Evolutionary conservation across 2,329 filamentous ascomycete genomes (phyloP), one percentile per base, ranked within the genome.

Genomic region (Venturia effusa): DNA sequence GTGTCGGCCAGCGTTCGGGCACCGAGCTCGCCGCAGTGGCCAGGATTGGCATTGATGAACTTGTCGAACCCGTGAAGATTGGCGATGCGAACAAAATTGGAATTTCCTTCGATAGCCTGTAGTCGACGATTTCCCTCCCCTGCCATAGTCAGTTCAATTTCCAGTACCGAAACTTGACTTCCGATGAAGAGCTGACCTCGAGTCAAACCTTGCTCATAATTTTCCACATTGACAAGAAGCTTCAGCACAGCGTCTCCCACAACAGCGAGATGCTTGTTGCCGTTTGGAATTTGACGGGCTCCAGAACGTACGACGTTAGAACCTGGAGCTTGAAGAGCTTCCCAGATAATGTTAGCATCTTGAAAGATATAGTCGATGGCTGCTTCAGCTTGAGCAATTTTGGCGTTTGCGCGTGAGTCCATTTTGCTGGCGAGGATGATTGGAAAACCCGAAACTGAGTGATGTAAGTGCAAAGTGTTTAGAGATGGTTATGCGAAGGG

Each of bases 1-100:
- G 72, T 70, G 4, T 66, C 69, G 0, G 73, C 71, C 67, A 73
- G 71, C 19, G 70, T 67, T 15, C 39, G 39, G 4, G 39, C 8
- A 11, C 8, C 7, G 39, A 41, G 39, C 39, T 41, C 8, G 8
- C 39, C 41, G 19, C 2, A 6, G 3, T 48, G 43, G 22, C n/a
- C n/a, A 24, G 22, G 22, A 13, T 48, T 48, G 43, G 6, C 22
- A 11, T 48, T 48, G 43, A 48, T 48, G 43, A 24, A 48, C 0
- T 27, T 4, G 4, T 48, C 10, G 22, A 48, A 48, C 2, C 11
- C 6, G 22, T 48, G n/a, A 2, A 4, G 2, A 8, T 48, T 27
- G 4, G 19, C 43, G 2, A 48, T 8, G 13, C 5, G 22, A 24
- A n/a, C 22, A 1, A 48, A n/a, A 7, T 48, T 48, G 5, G 43